Conservation (phyloP, 2,329 filamentous ascomycete genomes). For the Dactylellina parvicollis region DNA sequence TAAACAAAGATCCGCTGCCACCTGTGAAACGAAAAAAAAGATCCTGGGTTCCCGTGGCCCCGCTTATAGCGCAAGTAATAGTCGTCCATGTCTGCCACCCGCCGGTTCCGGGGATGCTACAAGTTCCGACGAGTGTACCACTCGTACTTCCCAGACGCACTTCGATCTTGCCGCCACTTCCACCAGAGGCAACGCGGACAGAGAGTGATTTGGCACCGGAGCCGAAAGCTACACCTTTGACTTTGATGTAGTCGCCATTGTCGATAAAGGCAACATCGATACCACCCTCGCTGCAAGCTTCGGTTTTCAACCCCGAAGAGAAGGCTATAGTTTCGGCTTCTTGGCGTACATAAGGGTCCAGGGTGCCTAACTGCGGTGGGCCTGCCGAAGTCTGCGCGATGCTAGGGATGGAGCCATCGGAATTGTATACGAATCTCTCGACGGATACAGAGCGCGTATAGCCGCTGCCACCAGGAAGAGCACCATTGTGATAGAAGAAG, state of each 20-base stretch:
- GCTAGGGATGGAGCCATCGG: constrained; percentile 59
- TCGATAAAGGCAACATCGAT: constrained; percentile 58
- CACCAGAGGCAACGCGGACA: constrained; percentile 58
- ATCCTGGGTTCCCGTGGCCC: constrained; percentile 56
- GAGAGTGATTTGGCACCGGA: constrained; percentile 56
- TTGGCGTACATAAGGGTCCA: constrained; percentile 58
- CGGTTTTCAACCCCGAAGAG: constrained; percentile 57
- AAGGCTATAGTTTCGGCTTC: constrained; percentile 60
- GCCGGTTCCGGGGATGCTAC: constrained; percentile 58
- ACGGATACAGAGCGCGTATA: constrained; percentile 58
- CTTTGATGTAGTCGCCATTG: constrained; percentile 60
- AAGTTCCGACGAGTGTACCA: constrained; percentile 58
- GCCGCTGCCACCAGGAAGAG: constrained; percentile 58
- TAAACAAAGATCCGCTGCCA: constrained; percentile 55
- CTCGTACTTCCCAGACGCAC: constrained; percentile 57
- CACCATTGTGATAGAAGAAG: constrained; percentile 61
- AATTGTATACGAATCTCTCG: constrained; percentile 58
- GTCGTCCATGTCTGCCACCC: constrained; percentile 57
- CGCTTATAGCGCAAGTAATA: constrained; percentile 55
- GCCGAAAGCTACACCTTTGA: constrained; percentile 59
- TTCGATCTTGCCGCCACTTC: constrained; percentile 58
- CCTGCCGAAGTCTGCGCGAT: constrained; percentile 58
- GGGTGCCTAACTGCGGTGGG: constrained; percentile 57
- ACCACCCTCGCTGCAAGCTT: constrained; percentile 57
- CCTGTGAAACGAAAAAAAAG: constrained; percentile 56